Evolutionary conservation across 129 eudicot species (phyloP).

Genomic region (sunflower (Helianthus annuus)): DNA sequence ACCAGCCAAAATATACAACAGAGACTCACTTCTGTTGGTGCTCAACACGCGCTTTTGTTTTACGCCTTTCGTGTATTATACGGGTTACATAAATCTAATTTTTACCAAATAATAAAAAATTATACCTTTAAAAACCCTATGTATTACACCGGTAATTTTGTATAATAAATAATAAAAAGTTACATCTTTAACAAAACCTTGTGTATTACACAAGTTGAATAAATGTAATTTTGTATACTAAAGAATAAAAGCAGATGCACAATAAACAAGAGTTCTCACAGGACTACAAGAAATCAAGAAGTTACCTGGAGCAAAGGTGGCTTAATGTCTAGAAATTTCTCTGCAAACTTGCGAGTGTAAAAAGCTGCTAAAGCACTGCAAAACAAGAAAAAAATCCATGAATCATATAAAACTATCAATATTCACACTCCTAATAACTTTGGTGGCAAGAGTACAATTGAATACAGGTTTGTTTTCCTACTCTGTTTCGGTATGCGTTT

Average conservation of each 20-base stretch:
- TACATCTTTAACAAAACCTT: too few species aligned
- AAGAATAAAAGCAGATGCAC: too few species aligned
- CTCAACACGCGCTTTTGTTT: slow-evolving; percentile 48
- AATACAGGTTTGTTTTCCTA: background rate
- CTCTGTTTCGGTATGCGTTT: background rate
- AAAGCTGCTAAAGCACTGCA: slow-evolving; percentile 96
- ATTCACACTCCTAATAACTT: background rate
- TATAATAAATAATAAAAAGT: too few species aligned
- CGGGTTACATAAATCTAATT: too few species aligned
- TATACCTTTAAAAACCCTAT: too few species aligned
- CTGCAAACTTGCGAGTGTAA: slow-evolving; percentile 85
- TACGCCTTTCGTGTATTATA: too few species aligned
- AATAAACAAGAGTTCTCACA: too few species aligned
- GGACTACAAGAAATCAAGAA: slow-evolving; percentile 19
- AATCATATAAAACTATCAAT: background rate
- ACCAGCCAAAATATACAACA: background rate
- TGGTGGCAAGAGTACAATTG: background rate
- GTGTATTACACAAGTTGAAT: too few species aligned
- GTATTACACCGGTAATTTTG: too few species aligned
- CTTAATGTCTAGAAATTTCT: slow-evolving; percentile 68
- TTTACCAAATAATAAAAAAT: too few species aligned
- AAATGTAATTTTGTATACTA: too few species aligned
- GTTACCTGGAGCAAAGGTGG: slow-evolving; percentile 95
- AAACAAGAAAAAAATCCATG: slow-evolving; percentile 19
- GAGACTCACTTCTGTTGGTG: slow-evolving; percentile 54